Evolutionary conservation across 1,284 basidiomycete species (phyloP), one percentile per base, ranked within the genome.

Genomic region (Hymenochaete sp.): DNA sequence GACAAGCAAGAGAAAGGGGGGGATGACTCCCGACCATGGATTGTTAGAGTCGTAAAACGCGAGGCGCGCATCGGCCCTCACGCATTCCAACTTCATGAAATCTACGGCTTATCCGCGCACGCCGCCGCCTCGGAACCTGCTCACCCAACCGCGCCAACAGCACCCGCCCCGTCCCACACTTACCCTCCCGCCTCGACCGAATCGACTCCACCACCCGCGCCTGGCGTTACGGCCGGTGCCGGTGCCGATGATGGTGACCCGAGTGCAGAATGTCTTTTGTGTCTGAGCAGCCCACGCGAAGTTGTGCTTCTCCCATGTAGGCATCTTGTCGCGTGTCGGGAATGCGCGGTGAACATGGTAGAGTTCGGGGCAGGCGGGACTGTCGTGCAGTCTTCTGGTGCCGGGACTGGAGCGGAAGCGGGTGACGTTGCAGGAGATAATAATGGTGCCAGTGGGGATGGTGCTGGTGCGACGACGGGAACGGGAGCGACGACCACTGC

Each of bases 281-380:
- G 91, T 57, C 73, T 93, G 25, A 87, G 83, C 2, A 77, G 82
- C 0, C 83, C 90, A 1, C 74, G 89, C 38, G 90, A 93, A 60
- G 91, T 93, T 27, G 86, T 93, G 2, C 74, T 93, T 4, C 73
- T 93, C 4, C 91, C 90, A 0, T 93, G 91, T 60, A 70, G 90
- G 44, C 91, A 93, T 62, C 72, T 93, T 22, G 90, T 93, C 45
- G 91, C 91, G 4, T 93, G 91, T 65, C 79, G 86, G 54, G 90
- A 93, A 38, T 93, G 90, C 55, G 90, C 90, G 0, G 65, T 93
- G 36, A 93, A 93, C 58, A 93, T 93, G 91, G 82, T 93, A 31
- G 91, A 93, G 60, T 93, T 90, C 59, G 91, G 91, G 28, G 91
- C 91, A 0, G 90, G 91, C 2, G 90, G 90, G 3, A 79, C 72